phyloP scores from a whole-genome alignment of 2,329 filamentous ascomycete species.

The Hirsutella rhossiliensis region DNA sequence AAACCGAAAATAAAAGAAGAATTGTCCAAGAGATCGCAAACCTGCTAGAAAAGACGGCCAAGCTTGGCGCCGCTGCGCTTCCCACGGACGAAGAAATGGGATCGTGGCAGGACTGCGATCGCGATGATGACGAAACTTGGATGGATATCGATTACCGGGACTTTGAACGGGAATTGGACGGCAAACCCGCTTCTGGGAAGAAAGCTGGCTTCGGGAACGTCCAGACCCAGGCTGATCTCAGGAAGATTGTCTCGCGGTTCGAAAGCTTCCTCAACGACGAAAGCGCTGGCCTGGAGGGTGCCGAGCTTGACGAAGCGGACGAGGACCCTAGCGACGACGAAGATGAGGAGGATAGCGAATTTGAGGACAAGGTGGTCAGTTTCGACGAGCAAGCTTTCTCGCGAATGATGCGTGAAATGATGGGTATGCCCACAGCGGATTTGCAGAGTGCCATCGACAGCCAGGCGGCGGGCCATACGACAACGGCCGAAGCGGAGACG shows the following conservation, averaged over 20 bases:
- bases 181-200: conserved; percentile 23
- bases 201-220: conserved; percentile 49
- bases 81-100: conserved; percentile 64
- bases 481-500: background rate
- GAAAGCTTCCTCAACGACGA: conserved; percentile 86
- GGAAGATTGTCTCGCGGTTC: conserved; percentile 89
- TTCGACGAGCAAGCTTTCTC: conserved; percentile 81
- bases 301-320: conserved; percentile 61
- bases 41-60: conserved; percentile 61
- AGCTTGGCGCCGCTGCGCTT: conserved; percentile 53
- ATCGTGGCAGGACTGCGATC: conserved; percentile 47
- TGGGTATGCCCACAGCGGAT: conserved; percentile 44
- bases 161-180: conserved; percentile 68
- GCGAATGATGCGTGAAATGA: conserved; percentile 84
- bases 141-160: conserved; percentile 84
- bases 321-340: conserved; percentile 43
- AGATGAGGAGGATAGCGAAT: conserved; percentile 42
- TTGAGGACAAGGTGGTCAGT: conserved; percentile 62
- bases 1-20: conserved; percentile 52
- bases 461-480: background rate
- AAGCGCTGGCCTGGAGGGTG: conserved; percentile 66
- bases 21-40: conserved; percentile 64
- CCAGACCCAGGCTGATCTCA: conserved; percentile 60
- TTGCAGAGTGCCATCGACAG: background rate
- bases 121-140: conserved; percentile 82